phyloP scores from a whole-genome alignment of 306 rosid genomes.

The Prunus salicina region DNA sequence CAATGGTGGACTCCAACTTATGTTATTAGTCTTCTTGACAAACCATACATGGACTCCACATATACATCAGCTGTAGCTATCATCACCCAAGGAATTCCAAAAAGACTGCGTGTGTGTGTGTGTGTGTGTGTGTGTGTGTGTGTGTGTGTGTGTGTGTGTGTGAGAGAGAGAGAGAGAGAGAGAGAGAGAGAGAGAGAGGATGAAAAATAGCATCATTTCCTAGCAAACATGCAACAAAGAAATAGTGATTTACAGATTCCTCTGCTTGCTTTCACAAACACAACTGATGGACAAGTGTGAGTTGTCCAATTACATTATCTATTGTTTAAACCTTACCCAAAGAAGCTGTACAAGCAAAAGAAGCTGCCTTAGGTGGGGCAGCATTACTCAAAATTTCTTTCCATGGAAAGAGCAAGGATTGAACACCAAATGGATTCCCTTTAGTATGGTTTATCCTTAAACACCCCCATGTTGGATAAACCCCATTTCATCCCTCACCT shows the following conservation, averaged over 20 bases:
- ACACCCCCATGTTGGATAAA: too few species aligned
- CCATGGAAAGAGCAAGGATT: neutral
- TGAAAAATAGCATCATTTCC: too few species aligned
- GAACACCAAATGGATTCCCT: too few species aligned
- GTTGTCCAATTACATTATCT: neutral
- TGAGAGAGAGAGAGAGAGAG: too few species aligned
- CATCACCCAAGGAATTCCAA: neutral
- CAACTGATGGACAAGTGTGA: too few species aligned
- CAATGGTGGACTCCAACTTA: too few species aligned
- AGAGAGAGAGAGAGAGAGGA: too few species aligned
- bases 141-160: too few species aligned
- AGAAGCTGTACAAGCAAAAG: neutral
- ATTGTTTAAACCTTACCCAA: neutral
- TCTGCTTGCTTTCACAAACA: neutral
- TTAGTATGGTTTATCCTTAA: too few species aligned
- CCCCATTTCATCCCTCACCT: too few species aligned
- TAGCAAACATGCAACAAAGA: neutral
- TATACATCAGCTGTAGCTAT: neutral
- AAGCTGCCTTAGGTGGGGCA: neutral
- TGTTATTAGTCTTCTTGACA: too few species aligned
- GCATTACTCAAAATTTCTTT: neutral
- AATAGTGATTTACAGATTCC: neutral
- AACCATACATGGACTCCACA: neutral
- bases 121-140: accelerated
- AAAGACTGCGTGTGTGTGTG: too few species aligned